Base-by-base conservation (phyloP, 2,329 filamentous ascomycete genomes). In the Aspergillus hiratsukae region DNA sequence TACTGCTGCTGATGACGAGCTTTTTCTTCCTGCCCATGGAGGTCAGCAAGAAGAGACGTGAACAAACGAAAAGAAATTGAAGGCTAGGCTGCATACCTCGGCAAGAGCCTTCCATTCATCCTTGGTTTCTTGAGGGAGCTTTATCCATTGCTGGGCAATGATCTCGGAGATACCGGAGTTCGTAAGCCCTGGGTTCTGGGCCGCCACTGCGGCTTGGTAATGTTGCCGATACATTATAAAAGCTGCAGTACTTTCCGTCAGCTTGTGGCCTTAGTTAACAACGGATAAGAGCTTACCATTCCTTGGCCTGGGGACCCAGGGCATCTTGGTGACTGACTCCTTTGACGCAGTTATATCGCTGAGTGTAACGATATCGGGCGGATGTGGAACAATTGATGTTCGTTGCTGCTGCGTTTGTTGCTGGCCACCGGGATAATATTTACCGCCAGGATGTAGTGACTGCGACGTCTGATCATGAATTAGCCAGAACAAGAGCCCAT, bases 161-260 rank as follows among this genome's bases (percentile, higher is more conserved):
- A 97, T 95, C 76, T 97, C 97, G 62, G 93, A 97, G 66, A 97
- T 96, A 53, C 97, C 91, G 3, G 93, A 93, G 74, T 97, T 97
- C 48, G 92, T 87, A 62, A 97, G 84, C 48, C 91, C 89, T n/a
- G 92, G 93, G 67, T 97, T 84, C 64, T 90, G 83, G 53, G 86
- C 81, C 40, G 92, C 88, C 52, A 97, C 90, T 49, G 85, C 81
- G 19, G 89, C 86, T 74, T 97, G 93, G 67, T 94, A 88, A 72
- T 95, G 89, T 72, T 97, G 92, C 41, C 94, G 91, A 78, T 96
- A 99, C 66, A 99, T 81, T 64, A 99, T 99, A 78, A 99, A 99
- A 51, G 93, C 94, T 99, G 73, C 72, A 71, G 21, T 14, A 96
- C 90, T 91, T 96, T 73, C 72, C 70, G 8, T 52, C 41, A 52